Evolutionary conservation across 768 basidiomycete species (phyloP).

Genomic region (Lepiota subincarnata): DNA sequence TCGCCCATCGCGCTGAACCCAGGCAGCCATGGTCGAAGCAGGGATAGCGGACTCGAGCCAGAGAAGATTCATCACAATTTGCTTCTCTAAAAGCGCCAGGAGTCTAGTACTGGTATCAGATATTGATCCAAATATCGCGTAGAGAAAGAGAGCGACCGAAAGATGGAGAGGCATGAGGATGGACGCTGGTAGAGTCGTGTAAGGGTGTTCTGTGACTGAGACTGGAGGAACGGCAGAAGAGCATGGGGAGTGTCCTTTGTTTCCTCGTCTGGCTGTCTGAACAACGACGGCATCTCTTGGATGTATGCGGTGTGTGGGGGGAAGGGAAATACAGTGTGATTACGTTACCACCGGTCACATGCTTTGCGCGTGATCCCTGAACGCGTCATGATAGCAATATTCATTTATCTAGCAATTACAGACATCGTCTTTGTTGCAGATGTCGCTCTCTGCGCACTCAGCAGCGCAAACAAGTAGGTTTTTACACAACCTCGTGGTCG

Average conservation of each 20-base stretch:
- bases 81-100: slow-evolving; percentile 73
- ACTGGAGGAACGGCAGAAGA: slow-evolving; percentile 74
- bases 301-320: too few relatives aligned
- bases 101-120: slow-evolving; percentile 44
- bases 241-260: slow-evolving; percentile 43
- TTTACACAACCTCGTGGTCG: background rate
- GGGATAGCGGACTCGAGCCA: slow-evolving; percentile 82
- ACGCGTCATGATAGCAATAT: slow-evolving; percentile 17
- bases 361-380: slow-evolving; percentile 11
- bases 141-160: slow-evolving; percentile 52
- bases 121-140: slow-evolving; percentile 10
- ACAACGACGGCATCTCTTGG: slow-evolving; percentile 26
- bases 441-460: slow-evolving; percentile 53
- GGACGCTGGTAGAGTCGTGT: slow-evolving; percentile 80
- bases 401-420: too few relatives aligned
- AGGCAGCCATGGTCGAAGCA: slow-evolving; percentile 63
- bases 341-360: background rate
- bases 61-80: slow-evolving; percentile 81
- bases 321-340: background rate
- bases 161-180: slow-evolving; percentile 86
- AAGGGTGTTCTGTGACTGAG: slow-evolving; percentile 73
- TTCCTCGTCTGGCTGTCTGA: slow-evolving; percentile 23
- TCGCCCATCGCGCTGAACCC: slow-evolving; percentile 73
- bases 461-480: slow-evolving; percentile 67
- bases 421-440: slow-evolving; percentile 19